Conservation (phyloP, 176 grass and related monocot species). For the Eremochloa ophiuroides region DNA sequence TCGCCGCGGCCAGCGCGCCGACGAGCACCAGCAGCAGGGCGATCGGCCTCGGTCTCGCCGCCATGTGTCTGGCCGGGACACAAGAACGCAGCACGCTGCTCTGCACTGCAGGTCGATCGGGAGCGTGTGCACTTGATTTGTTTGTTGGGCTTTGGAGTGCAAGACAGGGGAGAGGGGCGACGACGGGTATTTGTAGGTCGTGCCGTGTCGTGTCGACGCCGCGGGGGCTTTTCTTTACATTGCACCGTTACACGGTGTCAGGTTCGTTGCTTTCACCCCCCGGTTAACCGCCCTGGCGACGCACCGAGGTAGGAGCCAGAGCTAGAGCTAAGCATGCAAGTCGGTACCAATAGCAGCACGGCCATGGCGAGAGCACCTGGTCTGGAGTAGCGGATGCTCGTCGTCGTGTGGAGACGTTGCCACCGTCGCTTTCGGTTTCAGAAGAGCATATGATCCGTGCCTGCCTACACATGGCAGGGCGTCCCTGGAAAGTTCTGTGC, state of each 20-base stretch:
- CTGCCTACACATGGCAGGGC: background rate
- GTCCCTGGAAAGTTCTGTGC: background rate
- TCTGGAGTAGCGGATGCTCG: background rate
- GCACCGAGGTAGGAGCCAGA: too few relatives aligned
- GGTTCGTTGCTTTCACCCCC: background rate
- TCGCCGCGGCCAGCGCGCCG: conserved; percentile 6
- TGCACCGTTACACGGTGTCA: conserved; percentile 47
- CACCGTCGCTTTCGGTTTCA: conserved; percentile 20
- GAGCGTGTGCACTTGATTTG: background rate
- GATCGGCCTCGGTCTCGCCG: background rate
- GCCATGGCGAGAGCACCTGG: background rate
- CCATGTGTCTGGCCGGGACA: conserved; percentile 38
- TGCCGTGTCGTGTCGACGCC: background rate
- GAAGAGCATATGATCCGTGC: background rate
- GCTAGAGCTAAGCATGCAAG: background rate
- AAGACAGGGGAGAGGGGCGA: background rate
- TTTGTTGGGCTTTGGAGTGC: background rate
- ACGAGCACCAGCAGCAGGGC: background rate
- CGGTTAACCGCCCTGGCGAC: background rate
- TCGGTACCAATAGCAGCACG: background rate
- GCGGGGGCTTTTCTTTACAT: too few relatives aligned
- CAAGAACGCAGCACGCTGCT: background rate
- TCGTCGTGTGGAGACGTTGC: background rate
- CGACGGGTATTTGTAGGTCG: conserved; percentile 23
- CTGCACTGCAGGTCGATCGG: background rate